A percentile compares a stretch with the other conserved stretches of the same genome.
Evolutionary conservation across 1,139 yeast genomes (phyloP).

Genomic region (Pichia sp.): DNA sequence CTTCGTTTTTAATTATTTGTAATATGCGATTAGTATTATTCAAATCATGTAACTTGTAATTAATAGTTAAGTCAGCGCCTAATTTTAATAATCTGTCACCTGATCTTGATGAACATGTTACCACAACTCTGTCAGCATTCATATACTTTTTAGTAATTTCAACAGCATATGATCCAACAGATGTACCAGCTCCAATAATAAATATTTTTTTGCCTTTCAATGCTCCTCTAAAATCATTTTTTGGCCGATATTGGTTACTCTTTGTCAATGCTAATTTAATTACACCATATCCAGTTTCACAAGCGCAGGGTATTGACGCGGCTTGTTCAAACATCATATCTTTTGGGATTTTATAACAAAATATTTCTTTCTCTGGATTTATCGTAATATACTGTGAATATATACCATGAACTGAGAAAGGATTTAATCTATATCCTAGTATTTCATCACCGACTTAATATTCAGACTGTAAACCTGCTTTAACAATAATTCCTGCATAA

Average conservation of each 20-base stretch:
- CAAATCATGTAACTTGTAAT: slow-evolving; percentile 26
- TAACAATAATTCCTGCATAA: slow-evolving; percentile 56
- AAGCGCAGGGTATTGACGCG: slow-evolving; percentile 50
- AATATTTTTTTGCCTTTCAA: slow-evolving; percentile 33
- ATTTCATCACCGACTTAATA: slow-evolving; percentile 54
- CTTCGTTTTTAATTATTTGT: slow-evolving; percentile 31
- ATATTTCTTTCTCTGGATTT: slow-evolving; percentile 31
- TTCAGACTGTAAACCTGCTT: slow-evolving; percentile 44
- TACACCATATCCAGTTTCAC: slow-evolving; percentile 28
- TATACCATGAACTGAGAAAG: slow-evolving; percentile 42
- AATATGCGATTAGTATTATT: slow-evolving; percentile 29
- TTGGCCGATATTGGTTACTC: slow-evolving; percentile 10
- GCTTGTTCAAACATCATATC: slow-evolving; percentile 48
- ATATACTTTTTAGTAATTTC: slow-evolving; percentile 49
- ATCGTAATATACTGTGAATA: slow-evolving; percentile 45
- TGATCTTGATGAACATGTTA: slow-evolving; percentile 36
- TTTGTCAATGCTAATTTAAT: slow-evolving; percentile 15
- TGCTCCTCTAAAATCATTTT: slow-evolving; percentile 22
- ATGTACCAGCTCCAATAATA: slow-evolving; percentile 68
- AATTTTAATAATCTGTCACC: slow-evolving; percentile 7
- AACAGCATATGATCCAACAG: slow-evolving; percentile 57
- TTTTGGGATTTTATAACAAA: slow-evolving; percentile 42
- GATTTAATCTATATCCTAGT: slow-evolving; percentile 47
- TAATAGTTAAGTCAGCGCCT: slow-evolving; percentile 22
- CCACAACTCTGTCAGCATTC: slow-evolving; percentile 35